A percentile compares a stretch with the other conserved stretches of the same genome.
Conservation (phyloP, 345 rosid species). For the Acer campestre region DNA sequence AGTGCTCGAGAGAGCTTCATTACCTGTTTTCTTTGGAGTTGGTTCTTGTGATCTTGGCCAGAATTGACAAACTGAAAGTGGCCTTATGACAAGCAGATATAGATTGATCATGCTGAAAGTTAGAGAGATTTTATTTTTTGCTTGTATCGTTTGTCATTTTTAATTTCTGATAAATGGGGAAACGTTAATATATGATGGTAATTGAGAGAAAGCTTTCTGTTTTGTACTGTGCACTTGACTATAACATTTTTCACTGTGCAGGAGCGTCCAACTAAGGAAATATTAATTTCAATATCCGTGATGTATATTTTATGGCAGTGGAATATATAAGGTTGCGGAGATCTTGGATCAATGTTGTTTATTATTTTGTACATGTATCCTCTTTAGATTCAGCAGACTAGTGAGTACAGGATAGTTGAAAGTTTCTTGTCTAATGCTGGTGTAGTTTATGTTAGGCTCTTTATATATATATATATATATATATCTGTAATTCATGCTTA, state of each 20-base stretch:
- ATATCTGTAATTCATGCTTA: background rate
- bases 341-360: background rate
- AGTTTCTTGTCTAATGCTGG: background rate
- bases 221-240: background rate
- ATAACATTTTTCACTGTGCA: slow-evolving; percentile 7
- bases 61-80: background rate
- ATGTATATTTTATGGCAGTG: background rate
- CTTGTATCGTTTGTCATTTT: background rate
- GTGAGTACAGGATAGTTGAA: background rate
- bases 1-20: background rate
- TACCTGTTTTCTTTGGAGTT: background rate
- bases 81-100: background rate
- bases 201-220: background rate
- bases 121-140: background rate
- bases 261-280: slow-evolving; percentile 7
- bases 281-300: background rate
- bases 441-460: background rate
- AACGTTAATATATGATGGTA: background rate
- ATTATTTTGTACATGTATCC: background rate
- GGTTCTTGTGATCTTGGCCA: background rate
- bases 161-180: too few species aligned
- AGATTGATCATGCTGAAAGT: background rate
- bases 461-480: background rate
- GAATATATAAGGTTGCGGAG: background rate
- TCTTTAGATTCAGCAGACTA: background rate